Evolutionary conservation across 805 yeast species (phyloP), one percentile per base, ranked within the genome.

Genomic region (Zygoascus biomembranicola): DNA sequence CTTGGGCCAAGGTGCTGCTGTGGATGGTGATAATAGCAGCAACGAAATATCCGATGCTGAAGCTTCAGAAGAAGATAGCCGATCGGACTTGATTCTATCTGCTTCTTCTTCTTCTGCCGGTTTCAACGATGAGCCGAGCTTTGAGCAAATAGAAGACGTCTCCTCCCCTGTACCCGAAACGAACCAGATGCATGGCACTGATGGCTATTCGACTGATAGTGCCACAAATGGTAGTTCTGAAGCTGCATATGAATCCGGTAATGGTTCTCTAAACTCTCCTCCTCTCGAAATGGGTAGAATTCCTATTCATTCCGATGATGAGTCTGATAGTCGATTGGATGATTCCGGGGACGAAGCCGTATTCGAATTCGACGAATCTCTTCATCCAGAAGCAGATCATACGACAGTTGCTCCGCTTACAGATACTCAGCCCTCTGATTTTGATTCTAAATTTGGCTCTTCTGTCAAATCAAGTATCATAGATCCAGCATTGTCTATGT

Each of bases 341-440:
- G 59, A 57, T n/a, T 54, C 37, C 13, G 42, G 41, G 23, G 55
- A 48, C n/a, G 56, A 50, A 10, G 50, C 52, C 16, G 48, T 60
- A 46, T 60, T 60, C 49, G 58, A 60, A 47, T 60, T 60, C 28
- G 63, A 60, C 51, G 63, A 60, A 32, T 47, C 60, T 37, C 53
- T 57, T 4, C 56, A 50, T 1, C 46, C 53, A 10, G 52, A 51
- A 9, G 51, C 41, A 16, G 39, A 35, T 11, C 39, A 35, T 5
- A 13, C 39, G 13, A 23, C 6, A 23, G 23, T 52, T 32, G 18
- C 23, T 32, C 52, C 50, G 13, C 14, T 20, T 18, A 37, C 50
- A 13, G 18, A 18, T 11, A 6, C 16, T 6, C n/a, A 13, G 3
- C 45, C 47, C 14, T 11, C 47, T 16, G 49, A 46, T 31, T 16